Evolutionary conservation across 768 basidiomycete species (phyloP), one percentile per base, ranked within the genome.

Genomic region (Boletellus sp.): DNA sequence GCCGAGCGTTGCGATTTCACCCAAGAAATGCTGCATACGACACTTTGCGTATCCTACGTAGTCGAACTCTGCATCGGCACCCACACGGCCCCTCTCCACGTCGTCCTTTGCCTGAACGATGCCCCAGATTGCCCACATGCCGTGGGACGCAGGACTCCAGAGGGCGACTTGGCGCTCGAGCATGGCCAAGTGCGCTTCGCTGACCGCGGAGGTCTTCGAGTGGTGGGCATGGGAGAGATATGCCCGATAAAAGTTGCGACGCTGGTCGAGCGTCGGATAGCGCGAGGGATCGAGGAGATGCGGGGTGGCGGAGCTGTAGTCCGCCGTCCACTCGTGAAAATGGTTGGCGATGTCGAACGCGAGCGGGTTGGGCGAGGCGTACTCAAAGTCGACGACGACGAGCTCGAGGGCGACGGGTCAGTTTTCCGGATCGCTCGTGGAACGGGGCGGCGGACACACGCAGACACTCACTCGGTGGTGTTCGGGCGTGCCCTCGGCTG

Each of bases 371-470:
- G 90, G 87, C 0, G 85, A 78, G 13, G 95, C 92, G 64, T 99
- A 99, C 72, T 99, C 96, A 65, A 97, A 98, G 71, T 99, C 96
- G 55, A 96, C 93, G 32, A 95, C 90, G 64, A 95, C 89, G 54
- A 95, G 84, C 89, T 94, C 26, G 36, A 41, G 23, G n/a, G 15
- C 45, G 8, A 13, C 45, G 31, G 44, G 31, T 48, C 47, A 37
- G 22, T n/a, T n/a, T n/a, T n/a, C n/a, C n/a, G n/a, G n/a, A n/a
- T n/a, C n/a, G n/a, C n/a, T n/a, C n/a, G n/a, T n/a, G n/a, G n/a
- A n/a, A n/a, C n/a, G n/a, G n/a, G n/a, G n/a, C n/a, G n/a, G n/a
- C n/a, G n/a, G n/a, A n/a, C n/a, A n/a, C n/a, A n/a, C n/a, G n/a
- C n/a, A n/a, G n/a, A 68, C 74, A 55, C 60, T 49, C 57, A 91